Evolutionary conservation across 2,329 filamentous ascomycete species (phyloP).

Genomic region (Aureobasidium uvarum): DNA sequence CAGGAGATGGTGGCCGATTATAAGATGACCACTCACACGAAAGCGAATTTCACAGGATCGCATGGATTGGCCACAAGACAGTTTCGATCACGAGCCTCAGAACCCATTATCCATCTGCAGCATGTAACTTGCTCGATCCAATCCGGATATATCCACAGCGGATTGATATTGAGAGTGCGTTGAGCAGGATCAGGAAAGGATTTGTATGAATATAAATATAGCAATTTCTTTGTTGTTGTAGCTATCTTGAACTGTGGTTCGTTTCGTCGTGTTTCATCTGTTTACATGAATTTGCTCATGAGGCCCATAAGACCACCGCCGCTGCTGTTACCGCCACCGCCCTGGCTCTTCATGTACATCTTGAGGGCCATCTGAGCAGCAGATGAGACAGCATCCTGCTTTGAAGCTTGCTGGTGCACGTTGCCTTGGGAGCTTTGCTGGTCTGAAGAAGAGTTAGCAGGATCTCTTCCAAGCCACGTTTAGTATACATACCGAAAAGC

Average conservation of each 20-base stretch:
- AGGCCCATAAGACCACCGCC: conserved; percentile 55
- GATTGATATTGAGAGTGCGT: background rate
- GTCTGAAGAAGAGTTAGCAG: conserved; percentile 36
- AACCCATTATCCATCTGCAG: background rate
- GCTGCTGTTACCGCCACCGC: conserved; percentile 51
- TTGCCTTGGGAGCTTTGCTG: conserved; percentile 58
- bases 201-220: background rate
- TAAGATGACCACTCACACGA: background rate
- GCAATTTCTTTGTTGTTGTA: background rate
- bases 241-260: background rate
- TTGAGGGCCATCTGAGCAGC: conserved; percentile 86
- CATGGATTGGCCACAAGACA: background rate
- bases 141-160: background rate
- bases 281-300: conserved; percentile 59
- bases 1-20: background rate
- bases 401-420: conserved; percentile 59
- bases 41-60: background rate
- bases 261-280: background rate
- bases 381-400: conserved; percentile 74
- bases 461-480: background rate
- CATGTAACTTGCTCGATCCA: background rate
- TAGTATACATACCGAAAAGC: conserved; percentile 53
- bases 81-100: background rate
- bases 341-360: conserved; percentile 81
- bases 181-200: background rate